Evolutionary conservation across 176 grass and related monocot genomes (phyloP).

Genomic region (Avena sativa): DNA sequence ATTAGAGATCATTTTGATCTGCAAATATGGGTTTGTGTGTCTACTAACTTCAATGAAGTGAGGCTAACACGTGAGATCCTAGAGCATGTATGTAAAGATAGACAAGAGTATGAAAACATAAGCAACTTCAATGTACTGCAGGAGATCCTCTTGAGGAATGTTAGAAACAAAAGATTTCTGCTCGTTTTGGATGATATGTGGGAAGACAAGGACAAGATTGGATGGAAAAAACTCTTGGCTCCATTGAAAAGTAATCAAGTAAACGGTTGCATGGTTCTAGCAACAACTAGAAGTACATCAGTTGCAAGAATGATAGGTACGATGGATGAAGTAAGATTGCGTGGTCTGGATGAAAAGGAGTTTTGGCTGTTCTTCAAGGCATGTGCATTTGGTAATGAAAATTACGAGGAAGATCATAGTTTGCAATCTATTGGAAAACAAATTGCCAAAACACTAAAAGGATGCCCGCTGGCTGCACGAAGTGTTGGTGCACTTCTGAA

Average conservation of each 20-base stretch:
- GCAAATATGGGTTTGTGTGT: slow-evolving; percentile 51
- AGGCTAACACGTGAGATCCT: neutral
- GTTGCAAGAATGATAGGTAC: slow-evolving; percentile 46
- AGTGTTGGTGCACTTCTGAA: slow-evolving; percentile 35
- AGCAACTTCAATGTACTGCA: neutral
- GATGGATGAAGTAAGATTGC: neutral
- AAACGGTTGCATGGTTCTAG: slow-evolving; percentile 32
- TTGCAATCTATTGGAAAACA: slow-evolving; percentile 27
- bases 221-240: slow-evolving; percentile 45
- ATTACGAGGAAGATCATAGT: neutral
- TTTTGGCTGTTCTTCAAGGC: slow-evolving; percentile 55
- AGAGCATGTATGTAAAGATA: slow-evolving; percentile 15
- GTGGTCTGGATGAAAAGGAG: slow-evolving; percentile 23
- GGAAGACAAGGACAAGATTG: slow-evolving; percentile 13
- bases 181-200: slow-evolving; percentile 57
- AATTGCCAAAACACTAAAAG: slow-evolving; percentile 34
- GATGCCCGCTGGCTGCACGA: slow-evolving; percentile 31
- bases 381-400: slow-evolving; percentile 53
- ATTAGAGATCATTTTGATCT: slow-evolving; percentile 40
- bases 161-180: slow-evolving; percentile 40
- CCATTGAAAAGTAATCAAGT: slow-evolving; percentile 21
- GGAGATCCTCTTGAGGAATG: slow-evolving; percentile 11
- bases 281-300: slow-evolving; percentile 36
- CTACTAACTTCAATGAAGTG: neutral
- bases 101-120: neutral